Base-by-base conservation (phyloP, 2,329 filamentous ascomycete species). In the Myriosclerotinia curreyana region DNA sequence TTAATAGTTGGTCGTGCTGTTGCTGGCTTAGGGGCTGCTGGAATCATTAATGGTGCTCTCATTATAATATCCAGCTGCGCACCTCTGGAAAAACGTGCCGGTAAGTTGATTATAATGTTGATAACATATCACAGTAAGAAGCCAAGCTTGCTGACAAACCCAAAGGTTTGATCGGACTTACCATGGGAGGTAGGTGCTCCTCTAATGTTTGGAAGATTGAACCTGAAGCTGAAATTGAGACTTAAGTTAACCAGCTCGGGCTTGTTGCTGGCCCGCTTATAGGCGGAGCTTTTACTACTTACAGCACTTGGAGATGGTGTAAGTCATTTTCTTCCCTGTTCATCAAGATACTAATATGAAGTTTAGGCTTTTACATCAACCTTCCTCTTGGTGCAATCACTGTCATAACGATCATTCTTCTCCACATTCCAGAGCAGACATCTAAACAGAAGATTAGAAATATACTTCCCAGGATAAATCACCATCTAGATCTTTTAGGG, bases 1-100 rank as follows among this genome's bases (percentile, higher is more conserved):
- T 79, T 86, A 60, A 86, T 86, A 63, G 70, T 80, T 14, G 83
- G 83, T 2, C 78, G 83, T 2, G 80, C 81, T 1, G 72, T 86
- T 2, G 80, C 83, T 0, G 84, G 83, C 0, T 66, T 80, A 0
- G 83, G 84, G 1, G 77, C 77, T 2, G 77, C 82, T 0, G 84
- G 80, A 0, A 68, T 86, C 2, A 76, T 79, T 65, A 82, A 78
- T n/a, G 84, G 84, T 0, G 75, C 76, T 3, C 73, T 85, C 68
- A 83, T 76, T 9, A 82, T 85, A 44, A 76, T 84, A 52, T 77
- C 77, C 76, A 62, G 69, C 75, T 70, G 31, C 69, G 72, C n/a
- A 55, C 69, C 36, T 42, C 22, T 65, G 12, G 40, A 51, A 17
- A 67, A 65, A 59, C 60, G 64, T 31, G 63, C 66, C 67, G 36